Evolutionary conservation across 169 alveolate genomes (phyloP).

Genomic region (Eimeria mitis): DNA sequence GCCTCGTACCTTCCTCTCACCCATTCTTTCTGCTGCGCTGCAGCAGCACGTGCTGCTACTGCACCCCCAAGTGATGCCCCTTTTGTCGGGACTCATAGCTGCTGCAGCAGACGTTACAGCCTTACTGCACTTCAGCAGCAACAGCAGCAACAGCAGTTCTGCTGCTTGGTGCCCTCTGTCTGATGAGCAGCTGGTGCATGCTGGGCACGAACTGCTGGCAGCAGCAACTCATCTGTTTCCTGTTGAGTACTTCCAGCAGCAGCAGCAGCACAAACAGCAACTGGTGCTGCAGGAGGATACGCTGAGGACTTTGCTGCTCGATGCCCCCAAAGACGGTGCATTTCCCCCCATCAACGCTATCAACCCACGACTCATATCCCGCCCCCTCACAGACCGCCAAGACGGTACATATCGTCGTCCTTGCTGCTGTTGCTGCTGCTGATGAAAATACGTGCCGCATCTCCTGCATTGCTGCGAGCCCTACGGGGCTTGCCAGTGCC

Average conservation of each 20-base stretch:
- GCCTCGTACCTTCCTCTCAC: conserved; percentile 24
- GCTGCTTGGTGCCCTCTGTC: conserved; percentile 44
- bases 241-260: conserved; percentile 53
- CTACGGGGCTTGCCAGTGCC: background rate
- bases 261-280: conserved; percentile 15
- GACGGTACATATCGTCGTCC: conserved; percentile 25
- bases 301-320: conserved; percentile 6
- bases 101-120: conserved; percentile 67
- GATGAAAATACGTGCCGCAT: too few species aligned
- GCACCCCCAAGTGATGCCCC: conserved; percentile 67
- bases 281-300: conserved; percentile 31
- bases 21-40: conserved; percentile 20
- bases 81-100: conserved; percentile 5
- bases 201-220: conserved; percentile 60
- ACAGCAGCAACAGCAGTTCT: conserved; percentile 9
- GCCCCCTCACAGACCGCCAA: conserved; percentile 53
- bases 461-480: background rate
- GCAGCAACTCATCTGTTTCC: conserved; percentile 53
- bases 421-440: conserved; percentile 31
- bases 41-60: conserved; percentile 67
- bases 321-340: conserved; percentile 20
- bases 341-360: background rate
- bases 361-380: conserved; percentile 20
- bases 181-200: conserved; percentile 55
- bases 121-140: conserved; percentile 57